A percentile compares a stretch with the other conserved stretches of the same genome.
These are phyloP conservation scores for Coffea eugenioides DNA, from an alignment of 257 asterid species.

Conservation along the genomic window DNA sequence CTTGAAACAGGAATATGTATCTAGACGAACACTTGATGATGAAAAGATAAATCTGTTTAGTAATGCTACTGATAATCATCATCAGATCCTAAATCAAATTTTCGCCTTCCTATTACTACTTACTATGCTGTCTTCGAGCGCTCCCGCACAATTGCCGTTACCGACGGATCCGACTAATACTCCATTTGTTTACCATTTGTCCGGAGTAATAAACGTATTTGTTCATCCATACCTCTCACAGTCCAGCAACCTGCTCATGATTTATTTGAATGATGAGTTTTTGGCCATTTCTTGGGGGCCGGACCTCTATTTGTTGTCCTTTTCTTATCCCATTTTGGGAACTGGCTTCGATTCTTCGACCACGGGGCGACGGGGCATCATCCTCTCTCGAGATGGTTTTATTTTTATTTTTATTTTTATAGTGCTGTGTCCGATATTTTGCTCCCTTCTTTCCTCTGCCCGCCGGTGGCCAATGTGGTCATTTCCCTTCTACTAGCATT, in stretches of 20 bases:
- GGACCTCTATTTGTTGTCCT: not conserved
- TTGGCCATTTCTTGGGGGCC: slow-evolving; percentile 28
- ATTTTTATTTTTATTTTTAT: too few species aligned
- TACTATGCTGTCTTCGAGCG: not conserved
- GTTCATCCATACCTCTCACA: not conserved
- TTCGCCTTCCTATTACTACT: too few species aligned
- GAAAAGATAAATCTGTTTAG: too few species aligned
- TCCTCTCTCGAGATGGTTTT: not conserved
- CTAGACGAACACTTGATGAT: too few species aligned
- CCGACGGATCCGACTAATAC: not conserved
- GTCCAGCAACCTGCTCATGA: not conserved
- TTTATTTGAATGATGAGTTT: slow-evolving; percentile 30
- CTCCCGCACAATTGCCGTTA: not conserved
- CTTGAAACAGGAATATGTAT: not conserved
- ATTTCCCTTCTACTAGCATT: not conserved
- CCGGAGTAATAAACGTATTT: not conserved
- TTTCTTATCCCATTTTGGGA: not conserved
- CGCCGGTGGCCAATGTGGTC: not conserved
- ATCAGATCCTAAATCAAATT: not conserved
- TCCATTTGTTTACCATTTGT: not conserved
- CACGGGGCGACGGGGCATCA: not conserved
- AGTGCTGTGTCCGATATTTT: not conserved
- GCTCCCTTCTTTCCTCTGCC: not conserved
- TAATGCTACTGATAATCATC: too few species aligned
- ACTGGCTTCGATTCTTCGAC: not conserved